Conservation (phyloP, 805 yeast genomes). For the Kluyveromyces wickerhamii region DNA sequence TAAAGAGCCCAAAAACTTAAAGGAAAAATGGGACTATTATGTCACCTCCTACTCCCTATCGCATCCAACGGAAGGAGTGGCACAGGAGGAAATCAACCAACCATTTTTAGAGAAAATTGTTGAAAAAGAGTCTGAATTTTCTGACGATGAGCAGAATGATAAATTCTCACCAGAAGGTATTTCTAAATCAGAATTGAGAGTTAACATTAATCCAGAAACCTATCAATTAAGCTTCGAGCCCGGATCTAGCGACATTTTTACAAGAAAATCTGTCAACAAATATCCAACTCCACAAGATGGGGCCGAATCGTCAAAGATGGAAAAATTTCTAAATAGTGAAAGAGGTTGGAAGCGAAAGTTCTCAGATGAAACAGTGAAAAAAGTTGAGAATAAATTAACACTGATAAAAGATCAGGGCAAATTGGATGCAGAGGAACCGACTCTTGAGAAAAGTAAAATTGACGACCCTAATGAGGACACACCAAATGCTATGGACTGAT, state of each 20-base stretch:
- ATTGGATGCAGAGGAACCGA: slow-evolving; percentile 6
- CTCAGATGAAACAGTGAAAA: slow-evolving; percentile 32
- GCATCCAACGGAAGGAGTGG: slow-evolving; percentile 95
- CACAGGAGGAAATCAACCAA: slow-evolving; percentile 62
- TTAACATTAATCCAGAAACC: slow-evolving; percentile 68
- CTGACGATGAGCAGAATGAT: slow-evolving; percentile 26
- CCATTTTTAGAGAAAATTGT: slow-evolving; percentile 68
- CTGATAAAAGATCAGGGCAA: slow-evolving; percentile 18
- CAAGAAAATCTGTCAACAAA: slow-evolving; percentile 47
- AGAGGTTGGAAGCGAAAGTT: slow-evolving; percentile 49
- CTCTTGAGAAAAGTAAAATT: background rate
- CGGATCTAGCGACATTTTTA: slow-evolving; percentile 69
- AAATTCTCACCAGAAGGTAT: slow-evolving; percentile 43
- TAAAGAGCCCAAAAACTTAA: slow-evolving; percentile 57
- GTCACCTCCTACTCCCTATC: slow-evolving; percentile 88
- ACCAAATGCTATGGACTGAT: background rate
- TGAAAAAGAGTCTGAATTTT: slow-evolving; percentile 45
- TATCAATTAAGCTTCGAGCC: slow-evolving; percentile 77
- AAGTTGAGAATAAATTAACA: slow-evolving; percentile 18
- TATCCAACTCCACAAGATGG: slow-evolving; percentile 27
- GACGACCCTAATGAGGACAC: slow-evolving; percentile 7
- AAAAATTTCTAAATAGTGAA: slow-evolving; percentile 41
- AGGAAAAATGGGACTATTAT: slow-evolving; percentile 88
- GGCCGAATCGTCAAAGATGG: slow-evolving; percentile 24
- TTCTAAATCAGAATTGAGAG: slow-evolving; percentile 62